Conservation (phyloP, 2,329 filamentous ascomycete genomes). For the Pseudopithomyces chartarum region DNA sequence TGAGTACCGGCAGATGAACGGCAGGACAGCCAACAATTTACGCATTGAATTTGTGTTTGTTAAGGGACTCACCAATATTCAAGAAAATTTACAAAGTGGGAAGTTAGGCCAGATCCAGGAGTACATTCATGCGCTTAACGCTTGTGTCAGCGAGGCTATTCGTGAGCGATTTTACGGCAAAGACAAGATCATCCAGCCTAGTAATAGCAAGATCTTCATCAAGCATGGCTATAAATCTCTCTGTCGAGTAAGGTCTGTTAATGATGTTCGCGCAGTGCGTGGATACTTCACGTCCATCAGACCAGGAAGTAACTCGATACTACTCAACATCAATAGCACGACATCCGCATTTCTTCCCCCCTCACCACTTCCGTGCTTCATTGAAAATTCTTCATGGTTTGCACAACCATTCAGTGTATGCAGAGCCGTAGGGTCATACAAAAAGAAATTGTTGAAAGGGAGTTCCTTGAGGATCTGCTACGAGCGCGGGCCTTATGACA, state of each 20-base stretch:
- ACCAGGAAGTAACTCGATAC: not conserved
- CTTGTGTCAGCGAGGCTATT: not conserved
- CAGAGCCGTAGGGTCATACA: too few relatives aligned
- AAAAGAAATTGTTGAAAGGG: too few relatives aligned
- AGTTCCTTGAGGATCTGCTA: too few relatives aligned
- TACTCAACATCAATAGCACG: constrained; percentile 10
- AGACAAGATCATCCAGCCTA: not conserved
- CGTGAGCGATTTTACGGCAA: not conserved
- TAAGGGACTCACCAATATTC: not conserved
- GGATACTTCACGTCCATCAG: constrained; percentile 12
- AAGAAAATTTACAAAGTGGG: not conserved
- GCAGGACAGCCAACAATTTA: not conserved
- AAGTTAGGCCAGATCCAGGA: not conserved
- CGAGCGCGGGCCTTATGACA: too few relatives aligned
- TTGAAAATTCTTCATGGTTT: not conserved
- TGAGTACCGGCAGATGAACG: too few relatives aligned
- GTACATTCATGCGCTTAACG: not conserved
- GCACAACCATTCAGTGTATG: not conserved
- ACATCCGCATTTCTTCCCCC: constrained; percentile 9
- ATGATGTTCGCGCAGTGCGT: not conserved
- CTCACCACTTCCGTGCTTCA: not conserved
- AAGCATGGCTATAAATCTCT: too few relatives aligned
- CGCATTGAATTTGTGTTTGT: not conserved
- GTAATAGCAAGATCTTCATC: not conserved
- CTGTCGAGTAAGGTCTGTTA: too few relatives aligned